Evolutionary conservation across 257 asterid species (phyloP).

Genomic region (Solanum chiquidenum): DNA sequence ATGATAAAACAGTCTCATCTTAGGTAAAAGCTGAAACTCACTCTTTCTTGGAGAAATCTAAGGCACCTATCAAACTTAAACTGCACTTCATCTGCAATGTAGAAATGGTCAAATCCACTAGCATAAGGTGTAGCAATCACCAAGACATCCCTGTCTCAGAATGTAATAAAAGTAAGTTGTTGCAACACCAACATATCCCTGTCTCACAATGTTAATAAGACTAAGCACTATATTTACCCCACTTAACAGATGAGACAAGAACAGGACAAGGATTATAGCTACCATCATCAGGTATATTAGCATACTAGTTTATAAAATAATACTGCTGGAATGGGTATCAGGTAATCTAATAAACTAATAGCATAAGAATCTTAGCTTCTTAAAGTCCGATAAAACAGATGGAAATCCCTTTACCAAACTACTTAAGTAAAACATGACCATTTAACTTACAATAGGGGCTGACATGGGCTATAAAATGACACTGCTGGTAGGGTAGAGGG

Average conservation of each 20-base stretch:
- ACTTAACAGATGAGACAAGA: neutral
- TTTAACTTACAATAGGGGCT: neutral
- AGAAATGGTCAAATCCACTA: slow-evolving; percentile 90
- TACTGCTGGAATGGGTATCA: neutral
- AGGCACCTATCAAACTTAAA: slow-evolving; percentile 81
- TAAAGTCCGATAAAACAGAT: neutral
- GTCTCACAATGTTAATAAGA: neutral
- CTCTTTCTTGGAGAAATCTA: slow-evolving; percentile 57
- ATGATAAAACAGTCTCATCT: neutral
- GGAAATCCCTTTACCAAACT: neutral
- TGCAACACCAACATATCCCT: neutral
- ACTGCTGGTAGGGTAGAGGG: neutral
- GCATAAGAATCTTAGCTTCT: neutral
- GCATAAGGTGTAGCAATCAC: slow-evolving; percentile 95
- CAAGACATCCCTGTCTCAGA: slow-evolving; percentile 61
- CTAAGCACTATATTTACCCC: neutral
- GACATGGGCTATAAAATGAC: neutral
- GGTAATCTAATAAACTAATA: neutral
- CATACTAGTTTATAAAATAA: neutral
- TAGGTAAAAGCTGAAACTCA: slow-evolving; percentile 25
- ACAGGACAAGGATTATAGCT: neutral
- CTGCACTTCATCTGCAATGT: slow-evolving; percentile 91
- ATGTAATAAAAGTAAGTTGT: slow-evolving; percentile 7
- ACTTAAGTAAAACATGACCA: neutral
- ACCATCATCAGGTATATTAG: neutral